Percentiles rank a stretch among this genome's conserved stretches.
Conservation (phyloP, 495 filamentous ascomycete species). For the Xylaria bambusicola region DNA sequence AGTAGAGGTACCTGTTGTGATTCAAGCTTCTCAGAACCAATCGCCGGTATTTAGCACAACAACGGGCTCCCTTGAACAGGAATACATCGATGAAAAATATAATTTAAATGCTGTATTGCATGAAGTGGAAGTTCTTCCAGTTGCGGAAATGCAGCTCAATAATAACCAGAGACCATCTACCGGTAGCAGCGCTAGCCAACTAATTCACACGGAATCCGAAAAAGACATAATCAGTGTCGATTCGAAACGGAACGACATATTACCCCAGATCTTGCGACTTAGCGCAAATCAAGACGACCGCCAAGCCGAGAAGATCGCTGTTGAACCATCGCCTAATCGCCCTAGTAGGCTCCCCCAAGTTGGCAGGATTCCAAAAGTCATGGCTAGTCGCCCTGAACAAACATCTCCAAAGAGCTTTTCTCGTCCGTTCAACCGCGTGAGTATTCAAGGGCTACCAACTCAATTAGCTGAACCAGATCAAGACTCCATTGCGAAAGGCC, state of each 20-base stretch:
- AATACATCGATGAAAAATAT: constrained; percentile 49
- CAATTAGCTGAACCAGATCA: constrained; percentile 40
- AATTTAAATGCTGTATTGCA: constrained; percentile 69
- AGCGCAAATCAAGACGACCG: constrained; percentile 2
- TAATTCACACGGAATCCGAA: constrained; percentile 4
- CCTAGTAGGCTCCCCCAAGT: constrained; percentile 69
- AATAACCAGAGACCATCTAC: constrained; percentile 17
- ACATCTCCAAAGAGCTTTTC: constrained; percentile 83
- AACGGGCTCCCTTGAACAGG: constrained; percentile 71
- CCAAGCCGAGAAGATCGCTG: constrained; percentile 3
- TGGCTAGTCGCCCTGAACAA: constrained; percentile 70
- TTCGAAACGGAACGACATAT: background rate
- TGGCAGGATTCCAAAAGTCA: constrained; percentile 86
- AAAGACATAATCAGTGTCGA: background rate
- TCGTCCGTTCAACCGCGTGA: constrained; percentile 64
- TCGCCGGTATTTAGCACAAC: constrained; percentile 78
- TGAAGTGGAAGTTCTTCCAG: constrained; percentile 49
- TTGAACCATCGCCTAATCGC: constrained; percentile 25
- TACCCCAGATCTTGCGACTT: constrained; percentile 7
- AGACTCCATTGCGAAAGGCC: constrained; percentile 49
- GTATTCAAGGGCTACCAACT: constrained; percentile 40
- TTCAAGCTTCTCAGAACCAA: constrained; percentile 44
- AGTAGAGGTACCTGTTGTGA: constrained; percentile 45
- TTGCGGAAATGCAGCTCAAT: background rate
- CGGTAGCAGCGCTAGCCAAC: constrained; percentile 24